Percentiles rank a stretch among this genome's conserved stretches.
Evolutionary conservation across 2,329 filamentous ascomycete genomes (phyloP).

Genomic region (Polytolypa hystricis): DNA sequence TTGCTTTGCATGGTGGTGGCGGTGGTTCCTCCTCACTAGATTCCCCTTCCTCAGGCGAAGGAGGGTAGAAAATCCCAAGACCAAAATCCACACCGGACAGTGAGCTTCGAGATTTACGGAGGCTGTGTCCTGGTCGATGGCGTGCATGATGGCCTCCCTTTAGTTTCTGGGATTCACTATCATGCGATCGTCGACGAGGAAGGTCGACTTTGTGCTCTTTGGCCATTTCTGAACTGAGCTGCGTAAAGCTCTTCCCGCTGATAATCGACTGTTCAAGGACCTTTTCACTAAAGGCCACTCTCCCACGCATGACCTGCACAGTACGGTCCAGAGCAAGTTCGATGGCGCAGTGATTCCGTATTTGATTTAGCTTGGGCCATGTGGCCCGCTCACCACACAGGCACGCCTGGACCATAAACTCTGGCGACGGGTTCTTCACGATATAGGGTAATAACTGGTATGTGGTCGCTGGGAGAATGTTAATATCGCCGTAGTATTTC

Average conservation of each 20-base stretch:
- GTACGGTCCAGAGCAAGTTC: conserved; percentile 59
- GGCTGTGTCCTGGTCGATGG: background rate
- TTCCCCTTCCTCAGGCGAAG: background rate
- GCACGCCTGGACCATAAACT: conserved; percentile 75
- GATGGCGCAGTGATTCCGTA: conserved; percentile 78
- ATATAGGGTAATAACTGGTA: conserved; percentile 65
- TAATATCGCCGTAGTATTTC: conserved; percentile 90
- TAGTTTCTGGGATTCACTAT: background rate
- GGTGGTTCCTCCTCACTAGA: background rate
- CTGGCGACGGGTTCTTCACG: conserved; percentile 69
- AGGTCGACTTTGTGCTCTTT: background rate
- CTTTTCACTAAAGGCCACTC: conserved; percentile 25
- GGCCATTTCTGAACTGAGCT: background rate
- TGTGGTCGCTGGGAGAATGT: conserved; percentile 71
- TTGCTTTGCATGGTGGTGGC: background rate
- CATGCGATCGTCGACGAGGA: conserved; percentile 2
- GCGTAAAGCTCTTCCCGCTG: conserved; percentile 5
- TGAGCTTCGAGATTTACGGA: conserved; percentile 4
- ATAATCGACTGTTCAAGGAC: conserved; percentile 15
- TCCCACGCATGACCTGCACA: conserved; percentile 29
- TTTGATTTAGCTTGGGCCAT: conserved; percentile 79
- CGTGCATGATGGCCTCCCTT: background rate
- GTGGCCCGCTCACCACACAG: conserved; percentile 73
- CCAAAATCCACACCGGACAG: background rate
- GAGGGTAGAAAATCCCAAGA: background rate